A percentile compares a stretch with the other conserved stretches of the same genome.
phyloP scores from a whole-genome alignment of 495 filamentous ascomycete genomes.

The Xylaria grammica region DNA sequence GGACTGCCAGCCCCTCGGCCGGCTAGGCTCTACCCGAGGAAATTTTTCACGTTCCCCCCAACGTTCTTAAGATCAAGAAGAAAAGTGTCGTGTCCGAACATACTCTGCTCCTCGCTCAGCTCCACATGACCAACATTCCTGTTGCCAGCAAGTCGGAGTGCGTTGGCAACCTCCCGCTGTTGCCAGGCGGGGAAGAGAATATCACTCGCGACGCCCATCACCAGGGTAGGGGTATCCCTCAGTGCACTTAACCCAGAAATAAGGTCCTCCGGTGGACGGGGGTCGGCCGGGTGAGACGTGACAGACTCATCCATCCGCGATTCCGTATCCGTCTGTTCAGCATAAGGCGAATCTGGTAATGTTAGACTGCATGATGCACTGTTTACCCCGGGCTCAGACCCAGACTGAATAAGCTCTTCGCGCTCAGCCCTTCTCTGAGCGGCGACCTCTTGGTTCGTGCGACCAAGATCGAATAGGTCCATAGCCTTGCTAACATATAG shows the following conservation, averaged over 20 bases:
- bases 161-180: constrained; percentile 90
- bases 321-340: constrained; percentile 66
- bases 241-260: constrained; percentile 74
- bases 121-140: constrained; percentile 82
- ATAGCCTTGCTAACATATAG: constrained; percentile 98
- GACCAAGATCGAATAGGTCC: constrained; percentile 95
- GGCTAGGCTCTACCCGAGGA: constrained; percentile 61
- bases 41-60: constrained; percentile 78
- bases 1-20: background rate
- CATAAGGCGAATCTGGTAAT: constrained; percentile 82
- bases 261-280: constrained; percentile 72
- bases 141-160: constrained; percentile 78
- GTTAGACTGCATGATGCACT: constrained; percentile 76
- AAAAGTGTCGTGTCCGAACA: constrained; percentile 98
- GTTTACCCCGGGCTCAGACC: constrained; percentile 26
- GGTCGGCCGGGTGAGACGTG: constrained; percentile 31
- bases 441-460: constrained; percentile 60
- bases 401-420: constrained; percentile 34
- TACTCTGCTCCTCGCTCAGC: constrained; percentile 85
- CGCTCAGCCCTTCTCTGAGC: constrained; percentile 46
- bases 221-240: constrained; percentile 76
- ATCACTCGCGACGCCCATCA: constrained; percentile 94
- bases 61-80: constrained; percentile 91
- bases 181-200: constrained; percentile 99
- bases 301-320: constrained; percentile 35